A percentile compares a stretch with the other conserved stretches of the same genome.
These are phyloP conservation scores for Apium graveolens DNA, from an alignment of 129 eudicot genomes.

Conservation along the genomic window DNA sequence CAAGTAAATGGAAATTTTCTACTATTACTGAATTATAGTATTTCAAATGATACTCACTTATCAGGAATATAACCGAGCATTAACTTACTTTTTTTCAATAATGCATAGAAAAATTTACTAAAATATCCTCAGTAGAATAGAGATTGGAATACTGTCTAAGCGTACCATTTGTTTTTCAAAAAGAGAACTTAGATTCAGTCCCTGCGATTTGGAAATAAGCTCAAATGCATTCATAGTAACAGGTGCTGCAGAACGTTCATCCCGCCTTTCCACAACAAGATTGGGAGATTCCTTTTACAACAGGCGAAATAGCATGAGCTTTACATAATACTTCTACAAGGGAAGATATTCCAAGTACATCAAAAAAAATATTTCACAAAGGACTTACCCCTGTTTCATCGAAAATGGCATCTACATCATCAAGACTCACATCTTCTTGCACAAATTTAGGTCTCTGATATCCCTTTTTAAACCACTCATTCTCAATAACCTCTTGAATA, in stretches of 20 bases:
- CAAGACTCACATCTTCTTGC: slow-evolving; percentile 43
- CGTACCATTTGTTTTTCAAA: slow-evolving; percentile 59
- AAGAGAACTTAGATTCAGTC: slow-evolving; percentile 49
- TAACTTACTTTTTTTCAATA: background rate
- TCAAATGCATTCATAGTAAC: slow-evolving; percentile 60
- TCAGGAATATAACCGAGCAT: background rate
- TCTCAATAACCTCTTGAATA: slow-evolving; percentile 42
- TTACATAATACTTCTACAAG: background rate
- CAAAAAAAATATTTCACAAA: background rate
- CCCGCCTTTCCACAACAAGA: slow-evolving; percentile 53
- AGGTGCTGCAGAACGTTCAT: slow-evolving; percentile 30
- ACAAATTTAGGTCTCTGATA: slow-evolving; percentile 42
- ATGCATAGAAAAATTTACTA: background rate
- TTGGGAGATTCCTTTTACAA: slow-evolving; percentile 29
- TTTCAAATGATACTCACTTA: background rate
- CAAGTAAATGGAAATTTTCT: background rate
- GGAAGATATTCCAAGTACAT: background rate
- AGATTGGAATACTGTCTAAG: background rate
- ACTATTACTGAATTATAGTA: background rate
- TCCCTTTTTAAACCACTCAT: slow-evolving; percentile 63
- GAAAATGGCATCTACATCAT: slow-evolving; percentile 49
- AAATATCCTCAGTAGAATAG: background rate
- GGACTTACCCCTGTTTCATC: slow-evolving; percentile 32
- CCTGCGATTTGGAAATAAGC: slow-evolving; percentile 60
- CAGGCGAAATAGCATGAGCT: background rate